Percentiles rank a stretch among this genome's conserved stretches.
Conservation (phyloP, 768 basidiomycete genomes). For the Macrolepiota dolichaula region DNA sequence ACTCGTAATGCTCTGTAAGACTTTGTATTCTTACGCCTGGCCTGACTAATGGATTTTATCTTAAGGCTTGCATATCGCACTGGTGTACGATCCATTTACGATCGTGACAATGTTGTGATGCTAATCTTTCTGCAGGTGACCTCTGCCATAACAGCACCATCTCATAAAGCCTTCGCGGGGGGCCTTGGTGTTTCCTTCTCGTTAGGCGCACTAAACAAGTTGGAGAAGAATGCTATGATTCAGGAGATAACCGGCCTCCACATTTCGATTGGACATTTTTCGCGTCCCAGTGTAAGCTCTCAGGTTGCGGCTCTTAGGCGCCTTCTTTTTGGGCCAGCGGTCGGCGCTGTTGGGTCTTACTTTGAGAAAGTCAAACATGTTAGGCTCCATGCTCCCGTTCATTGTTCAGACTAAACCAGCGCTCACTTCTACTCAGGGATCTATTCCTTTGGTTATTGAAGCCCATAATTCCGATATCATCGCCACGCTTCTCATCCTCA, state of each 20-base stretch:
- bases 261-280: conserved; percentile 50
- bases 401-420: neutral
- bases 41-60: neutral
- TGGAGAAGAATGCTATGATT: conserved; percentile 60
- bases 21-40: conserved; percentile 3
- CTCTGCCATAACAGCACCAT: conserved; percentile 60
- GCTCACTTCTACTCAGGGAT: conserved; percentile 39
- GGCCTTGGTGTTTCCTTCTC: conserved; percentile 71
- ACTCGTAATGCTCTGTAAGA: conserved; percentile 72
- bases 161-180: conserved; percentile 45
- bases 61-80: conserved; percentile 64
- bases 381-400: conserved; percentile 7
- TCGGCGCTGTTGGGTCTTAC: conserved; percentile 37
- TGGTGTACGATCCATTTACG: conserved; percentile 43
- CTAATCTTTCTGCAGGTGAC: conserved; percentile 36
- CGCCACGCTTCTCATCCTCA: conserved; percentile 69
- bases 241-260: conserved; percentile 67
- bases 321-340: conserved; percentile 47
- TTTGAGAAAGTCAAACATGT: conserved; percentile 46
- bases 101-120: neutral
- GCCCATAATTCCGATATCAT: conserved; percentile 81
- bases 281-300: conserved; percentile 67
- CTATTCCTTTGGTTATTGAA: conserved; percentile 72
- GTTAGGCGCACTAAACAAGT: conserved; percentile 52
- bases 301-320: conserved; percentile 72